Evolutionary conservation across 1,284 basidiomycete species (phyloP), one percentile per base, ranked within the genome.

Genomic region (Trametes sp.): DNA sequence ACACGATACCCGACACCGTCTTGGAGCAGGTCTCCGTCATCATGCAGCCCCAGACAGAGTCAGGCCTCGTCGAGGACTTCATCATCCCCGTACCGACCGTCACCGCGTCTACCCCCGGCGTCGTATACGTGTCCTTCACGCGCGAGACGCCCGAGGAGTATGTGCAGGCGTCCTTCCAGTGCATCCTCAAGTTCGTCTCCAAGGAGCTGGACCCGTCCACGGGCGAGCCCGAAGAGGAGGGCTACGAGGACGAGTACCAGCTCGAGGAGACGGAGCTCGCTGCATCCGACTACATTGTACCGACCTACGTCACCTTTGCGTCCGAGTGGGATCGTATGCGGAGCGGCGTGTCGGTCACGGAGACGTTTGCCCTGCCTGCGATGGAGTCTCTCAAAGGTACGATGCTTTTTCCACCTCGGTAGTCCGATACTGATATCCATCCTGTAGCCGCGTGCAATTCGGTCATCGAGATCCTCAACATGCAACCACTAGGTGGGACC

Each of bases 181-280:
- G 95, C 75, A 88, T 90, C n/a, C 88, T 99, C 77, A 96, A 95
- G 77, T 99, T 98, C 75, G 82, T 97, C 70, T 96, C 94, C 79
- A 99, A 99, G 79, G 98, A 99, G 76, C 87, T 99, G 19, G 98
- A 99, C 77, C 98, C 98, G 16, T 83, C 90, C 28, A 97, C 93
- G n/a, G 96, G 96, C 56, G 92, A 96, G 76, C 97, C 98, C 14
- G 98, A 99, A 77, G 95, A 94, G 70, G 96, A 98, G 68, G 98
- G 98, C 8, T 99, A 99, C 78, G 93, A 96, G 75, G 98, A 99
- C 81, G 97, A 99, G 78, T 99, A 99, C 79, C 93, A 96, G 77
- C 84, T 98, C 45, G 97, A 98, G 78, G 98, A 98, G 69, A 87
- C 98, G 59, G 98, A 98, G 74, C 81, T 99, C 52, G 90, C 90